Evolutionary conservation across 2,329 filamentous ascomycete species (phyloP).

Genomic region (Sarocladiaceae sp.): DNA sequence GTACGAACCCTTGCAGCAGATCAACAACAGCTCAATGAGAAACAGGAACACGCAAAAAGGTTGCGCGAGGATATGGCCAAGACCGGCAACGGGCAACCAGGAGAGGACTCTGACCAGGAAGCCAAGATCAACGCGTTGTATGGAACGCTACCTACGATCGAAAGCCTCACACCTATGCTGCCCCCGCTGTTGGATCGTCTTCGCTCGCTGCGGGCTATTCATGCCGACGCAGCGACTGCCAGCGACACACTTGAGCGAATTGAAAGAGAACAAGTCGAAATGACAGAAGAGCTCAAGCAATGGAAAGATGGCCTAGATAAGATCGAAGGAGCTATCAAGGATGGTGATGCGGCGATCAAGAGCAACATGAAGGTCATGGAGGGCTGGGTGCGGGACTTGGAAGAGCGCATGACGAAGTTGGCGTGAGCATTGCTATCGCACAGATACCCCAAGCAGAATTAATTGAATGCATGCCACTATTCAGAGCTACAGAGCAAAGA

Average conservation of each 20-base stretch:
- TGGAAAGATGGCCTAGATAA: conserved; percentile 80
- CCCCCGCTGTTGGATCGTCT: conserved; percentile 82
- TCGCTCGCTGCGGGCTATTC: conserved; percentile 76
- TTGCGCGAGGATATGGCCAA: conserved; percentile 56
- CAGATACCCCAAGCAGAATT: conserved; percentile 27
- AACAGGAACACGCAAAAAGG: conserved; percentile 56
- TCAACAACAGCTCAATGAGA: conserved; percentile 66
- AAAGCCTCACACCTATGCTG: conserved; percentile 77
- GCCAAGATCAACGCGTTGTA: conserved; percentile 91
- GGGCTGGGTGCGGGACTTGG: conserved; percentile 83
- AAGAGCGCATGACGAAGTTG: conserved; percentile 66
- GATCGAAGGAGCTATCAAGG: conserved; percentile 70
- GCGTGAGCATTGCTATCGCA: conserved; percentile 24
- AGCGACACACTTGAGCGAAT: conserved; percentile 72
- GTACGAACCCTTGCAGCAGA: conserved; percentile 69
- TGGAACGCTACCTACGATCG: conserved; percentile 81
- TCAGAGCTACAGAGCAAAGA: background rate
- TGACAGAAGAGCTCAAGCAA: conserved; percentile 76
- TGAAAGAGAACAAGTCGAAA: conserved; percentile 75
- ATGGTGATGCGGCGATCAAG: conserved; percentile 66
- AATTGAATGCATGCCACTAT: conserved; percentile 4
- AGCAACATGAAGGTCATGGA: conserved; percentile 83
- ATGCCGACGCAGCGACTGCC: conserved; percentile 81
- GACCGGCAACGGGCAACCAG: conserved; percentile 38
- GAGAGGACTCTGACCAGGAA: conserved; percentile 63